phyloP scores from a whole-genome alignment of 148 eudicot genomes.

The Agrostemma githago region DNA sequence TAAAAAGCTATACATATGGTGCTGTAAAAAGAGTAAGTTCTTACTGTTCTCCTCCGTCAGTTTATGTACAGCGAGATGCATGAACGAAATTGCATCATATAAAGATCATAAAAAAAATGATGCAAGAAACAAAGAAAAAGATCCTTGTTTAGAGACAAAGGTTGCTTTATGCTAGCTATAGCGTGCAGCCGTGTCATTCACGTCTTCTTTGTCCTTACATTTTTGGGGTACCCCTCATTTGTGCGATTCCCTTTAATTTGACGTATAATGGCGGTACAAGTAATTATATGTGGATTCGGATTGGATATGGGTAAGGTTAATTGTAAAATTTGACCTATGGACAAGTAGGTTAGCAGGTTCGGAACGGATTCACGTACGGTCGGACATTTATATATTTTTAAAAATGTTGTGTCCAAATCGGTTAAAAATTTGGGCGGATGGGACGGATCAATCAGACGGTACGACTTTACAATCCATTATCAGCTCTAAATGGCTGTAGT shows the following conservation, averaged over 20 bases:
- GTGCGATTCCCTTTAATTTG: conserved; percentile 17
- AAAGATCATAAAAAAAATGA: background rate
- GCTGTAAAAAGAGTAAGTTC: background rate
- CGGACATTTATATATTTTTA: no score
- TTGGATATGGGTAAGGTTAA: no score
- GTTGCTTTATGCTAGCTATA: conserved; percentile 34
- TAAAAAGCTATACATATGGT: background rate
- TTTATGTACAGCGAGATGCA: conserved; percentile 1
- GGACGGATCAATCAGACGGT: no score
- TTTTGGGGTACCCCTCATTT: conserved; percentile 12
- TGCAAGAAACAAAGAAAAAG: background rate
- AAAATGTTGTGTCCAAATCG: no score
- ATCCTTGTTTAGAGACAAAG: conserved; percentile 19
- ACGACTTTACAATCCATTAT: no score
- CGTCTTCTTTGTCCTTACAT: conserved; percentile 27
- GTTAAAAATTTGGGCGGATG: no score
- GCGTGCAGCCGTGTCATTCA: conserved; percentile 38
- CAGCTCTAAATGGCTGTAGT: no score
- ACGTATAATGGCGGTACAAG: conserved; percentile 26
- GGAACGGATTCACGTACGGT: no score
- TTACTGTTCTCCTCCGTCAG: background rate
- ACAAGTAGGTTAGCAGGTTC: no score
- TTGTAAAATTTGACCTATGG: no score
- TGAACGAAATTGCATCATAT: conserved; percentile 12
- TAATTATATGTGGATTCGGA: no score